Percentiles rank a stretch among this genome's conserved stretches.
These are phyloP conservation scores for Westerdykella ornata DNA, from an alignment of 2,329 filamentous ascomycete genomes.

Conservation along the genomic window DNA sequence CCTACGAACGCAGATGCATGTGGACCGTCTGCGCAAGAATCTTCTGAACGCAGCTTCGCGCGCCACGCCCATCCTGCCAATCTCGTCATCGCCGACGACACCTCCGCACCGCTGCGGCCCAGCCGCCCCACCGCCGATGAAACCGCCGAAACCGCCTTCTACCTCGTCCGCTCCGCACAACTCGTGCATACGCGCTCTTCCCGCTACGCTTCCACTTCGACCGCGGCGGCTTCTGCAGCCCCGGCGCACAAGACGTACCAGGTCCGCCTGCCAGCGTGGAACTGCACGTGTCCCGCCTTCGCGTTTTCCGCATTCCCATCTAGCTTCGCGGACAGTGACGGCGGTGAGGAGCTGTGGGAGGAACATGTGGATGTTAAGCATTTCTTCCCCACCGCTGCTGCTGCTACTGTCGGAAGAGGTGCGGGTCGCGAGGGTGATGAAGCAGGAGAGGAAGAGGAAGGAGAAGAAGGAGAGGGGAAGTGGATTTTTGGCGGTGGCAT, in stretches of 20 bases:
- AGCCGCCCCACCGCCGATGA: neutral
- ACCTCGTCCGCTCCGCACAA: slow-evolving; percentile 59
- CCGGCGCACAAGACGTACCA: slow-evolving; percentile 48
- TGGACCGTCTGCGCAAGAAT: neutral
- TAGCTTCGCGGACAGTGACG: slow-evolving; percentile 7
- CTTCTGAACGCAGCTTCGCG: no score
- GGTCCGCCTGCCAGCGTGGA: slow-evolving; percentile 71
- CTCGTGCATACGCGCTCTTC: slow-evolving; percentile 27
- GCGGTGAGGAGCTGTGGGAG: slow-evolving; percentile 1
- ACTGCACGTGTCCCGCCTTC: slow-evolving; percentile 84
- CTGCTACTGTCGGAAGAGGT: no score
- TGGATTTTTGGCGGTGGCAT: slow-evolving; percentile 50
- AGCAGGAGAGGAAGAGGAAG: neutral
- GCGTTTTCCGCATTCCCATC: slow-evolving; percentile 61
- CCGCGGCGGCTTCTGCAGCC: slow-evolving; percentile 13
- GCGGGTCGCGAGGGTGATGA: no score
- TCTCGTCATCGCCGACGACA: neutral
- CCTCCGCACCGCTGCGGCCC: no score
- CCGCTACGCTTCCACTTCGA: slow-evolving; percentile 25
- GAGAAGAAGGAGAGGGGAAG: slow-evolving; percentile 7
- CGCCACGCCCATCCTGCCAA: neutral
- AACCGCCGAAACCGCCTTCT: slow-evolving; percentile 34
- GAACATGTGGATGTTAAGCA: neutral
- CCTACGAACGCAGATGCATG: neutral
- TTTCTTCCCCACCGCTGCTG: no score